A percentile compares a stretch with the other conserved stretches of the same genome.
These are phyloP conservation scores for Zancudomyces culisetae DNA, from an alignment of 371 early-diverging fungal species.

Conservation along the genomic window DNA sequence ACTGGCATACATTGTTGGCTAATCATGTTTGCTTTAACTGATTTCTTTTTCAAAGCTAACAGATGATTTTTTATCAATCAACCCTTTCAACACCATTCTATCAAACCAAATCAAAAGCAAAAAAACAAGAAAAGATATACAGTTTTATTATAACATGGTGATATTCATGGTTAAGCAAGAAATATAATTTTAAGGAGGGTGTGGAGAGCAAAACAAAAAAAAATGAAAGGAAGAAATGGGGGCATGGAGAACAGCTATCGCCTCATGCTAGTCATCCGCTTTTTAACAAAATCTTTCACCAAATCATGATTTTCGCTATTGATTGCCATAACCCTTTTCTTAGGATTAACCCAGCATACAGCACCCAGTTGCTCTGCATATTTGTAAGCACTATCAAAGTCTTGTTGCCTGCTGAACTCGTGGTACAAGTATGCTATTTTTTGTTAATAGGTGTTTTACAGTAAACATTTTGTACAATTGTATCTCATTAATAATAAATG, in stretches of 20 bases:
- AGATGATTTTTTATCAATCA: too few relatives aligned
- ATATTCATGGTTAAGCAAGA: too few relatives aligned
- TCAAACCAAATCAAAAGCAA: background rate
- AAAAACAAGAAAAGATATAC: background rate
- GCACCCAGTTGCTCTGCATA: slow-evolving; percentile 62
- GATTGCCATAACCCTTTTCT: slow-evolving; percentile 41
- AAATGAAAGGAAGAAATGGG: background rate
- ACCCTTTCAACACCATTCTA: background rate
- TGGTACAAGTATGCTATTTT: slow-evolving; percentile 52
- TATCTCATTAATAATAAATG: background rate
- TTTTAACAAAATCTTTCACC: slow-evolving; percentile 35
- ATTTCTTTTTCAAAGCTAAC: too few relatives aligned
- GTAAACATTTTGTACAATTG: slow-evolving; percentile 3
- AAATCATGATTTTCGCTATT: slow-evolving; percentile 35
- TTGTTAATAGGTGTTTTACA: too few relatives aligned
- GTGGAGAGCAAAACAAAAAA: background rate
- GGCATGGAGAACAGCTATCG: background rate
- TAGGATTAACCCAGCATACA: slow-evolving; percentile 49
- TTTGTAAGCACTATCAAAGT: slow-evolving; percentile 51
- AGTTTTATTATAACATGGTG: background rate
- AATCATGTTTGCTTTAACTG: too few relatives aligned
- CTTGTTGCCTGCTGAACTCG: slow-evolving; percentile 52
- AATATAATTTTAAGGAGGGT: too few relatives aligned
- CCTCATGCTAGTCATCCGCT: slow-evolving; percentile 4
- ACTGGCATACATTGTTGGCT: too few relatives aligned